Evolutionary conservation across 179 eudicot genomes (phyloP).

Genomic region (Gypsophila paniculata): DNA sequence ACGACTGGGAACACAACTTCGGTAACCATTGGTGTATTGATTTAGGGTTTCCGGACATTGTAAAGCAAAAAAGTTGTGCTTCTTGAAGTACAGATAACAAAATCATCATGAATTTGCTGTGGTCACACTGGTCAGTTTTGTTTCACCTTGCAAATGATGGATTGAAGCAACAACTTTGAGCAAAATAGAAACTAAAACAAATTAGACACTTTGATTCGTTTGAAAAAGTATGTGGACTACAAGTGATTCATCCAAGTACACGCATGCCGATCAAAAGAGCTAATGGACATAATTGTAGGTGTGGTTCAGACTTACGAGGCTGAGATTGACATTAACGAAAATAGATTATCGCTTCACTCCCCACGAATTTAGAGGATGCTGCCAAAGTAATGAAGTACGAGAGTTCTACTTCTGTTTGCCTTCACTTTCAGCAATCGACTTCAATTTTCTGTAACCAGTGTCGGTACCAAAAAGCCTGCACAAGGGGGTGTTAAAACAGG

Average conservation of each 20-base stretch:
- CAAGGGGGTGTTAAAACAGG: slow-evolving; percentile 7
- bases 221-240: not conserved
- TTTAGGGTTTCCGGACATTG: too few species aligned
- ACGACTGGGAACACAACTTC: too few species aligned
- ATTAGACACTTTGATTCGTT: slow-evolving; percentile 16
- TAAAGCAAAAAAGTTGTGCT: too few species aligned
- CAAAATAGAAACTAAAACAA: not conserved
- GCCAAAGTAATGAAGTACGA: slow-evolving; percentile 7
- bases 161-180: not conserved
- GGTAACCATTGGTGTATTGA: too few species aligned
- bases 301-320: slow-evolving; percentile 12
- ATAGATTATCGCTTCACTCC: not conserved
- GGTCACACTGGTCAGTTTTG: too few species aligned
- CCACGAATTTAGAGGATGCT: not conserved
- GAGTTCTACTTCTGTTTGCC: slow-evolving; percentile 36
- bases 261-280: slow-evolving; percentile 13
- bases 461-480: slow-evolving; percentile 75
- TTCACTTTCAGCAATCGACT: slow-evolving; percentile 45
- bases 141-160: too few species aligned
- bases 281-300: slow-evolving; percentile 9
- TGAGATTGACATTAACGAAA: not conserved
- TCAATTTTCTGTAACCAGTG: slow-evolving; percentile 76
- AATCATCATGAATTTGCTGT: too few species aligned
- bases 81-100: too few species aligned
- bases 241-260: slow-evolving; percentile 10